Base-by-base conservation (phyloP, 2,329 filamentous ascomycete species). In the Didymella pinodella region DNA sequence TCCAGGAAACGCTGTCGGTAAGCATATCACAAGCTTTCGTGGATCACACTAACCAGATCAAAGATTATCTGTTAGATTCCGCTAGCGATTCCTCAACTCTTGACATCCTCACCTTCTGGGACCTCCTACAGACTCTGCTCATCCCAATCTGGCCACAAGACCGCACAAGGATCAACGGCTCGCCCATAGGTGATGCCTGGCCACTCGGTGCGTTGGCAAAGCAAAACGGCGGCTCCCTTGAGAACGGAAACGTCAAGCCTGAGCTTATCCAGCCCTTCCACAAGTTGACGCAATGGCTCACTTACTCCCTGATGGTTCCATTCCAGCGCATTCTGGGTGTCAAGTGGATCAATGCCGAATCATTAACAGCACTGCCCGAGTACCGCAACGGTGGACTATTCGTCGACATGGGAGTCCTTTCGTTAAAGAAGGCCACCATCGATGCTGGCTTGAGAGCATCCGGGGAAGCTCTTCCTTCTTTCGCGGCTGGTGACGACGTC, bases 361-460 rank as follows among this genome's bases (percentile, higher is more conserved):
- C 96, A 7, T 83, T 96, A 65, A 97, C 93, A 0, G 93, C 92
- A 22, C 82, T 97, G 3, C 93, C 93, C 0, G 93, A 97, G 75
- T 97, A 97, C 75, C 87, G 93, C 57, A 97, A 97, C 68, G 93
- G 93, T 43, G 93, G 93, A 12, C 82, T 97, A 3, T 88, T 97
- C 61, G 88, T 97, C 61, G 89, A 97, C 71, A 88, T 93, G 31
- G 93, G 92, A 2, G 85, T 97, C 3, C 76, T 97, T 46, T 90
- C 84, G 0, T 80, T 97, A 22, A 94, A 93, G 72, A 77, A 83
- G 1, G 81, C 82, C 0, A 89, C 93, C 56, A 77, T 83, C 48
- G 82, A 90, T 64, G 85, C 89, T 26, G 92, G 92, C 0, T 75
- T 95, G 22, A 82, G 87, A 61, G 88, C 87, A 22, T 87, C 82